Base-by-base conservation (phyloP, 345 rosid species). In the Lagerstroemia speciosa region DNA sequence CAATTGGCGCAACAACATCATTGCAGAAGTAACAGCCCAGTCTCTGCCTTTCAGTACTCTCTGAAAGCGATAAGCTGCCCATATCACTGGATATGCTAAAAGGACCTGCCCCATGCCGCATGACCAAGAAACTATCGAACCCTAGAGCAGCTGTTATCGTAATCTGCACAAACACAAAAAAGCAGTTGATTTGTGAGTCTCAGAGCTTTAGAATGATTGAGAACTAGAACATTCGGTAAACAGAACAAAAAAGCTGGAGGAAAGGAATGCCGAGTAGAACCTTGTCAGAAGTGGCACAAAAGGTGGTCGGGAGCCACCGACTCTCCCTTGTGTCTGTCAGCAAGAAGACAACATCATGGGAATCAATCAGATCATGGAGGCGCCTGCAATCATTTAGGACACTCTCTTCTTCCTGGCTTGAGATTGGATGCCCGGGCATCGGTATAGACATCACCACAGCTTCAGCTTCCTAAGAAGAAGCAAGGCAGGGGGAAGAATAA, bases 241-340 rank as follows among this genome's bases (percentile, higher is more conserved):
- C 33, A 41, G 50, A 41, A 24, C 31, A 53, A 34, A 67, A 68
- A 57, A 29, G 14, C 33, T 29, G 31, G 16, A 61, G 11, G 37
- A 10, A 71, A n/a, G 26, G 65, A 50, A 70, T 55, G n/a, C 64
- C 48, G 64, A 78, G 53, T 26, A 17, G 30, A 22, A 94, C 99
- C 99, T 94, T 94, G 71, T 84, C 86, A 70, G 82, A 78, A 77
- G 79, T 81, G 73, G 99, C 93, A 74, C 90, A 88, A 50, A 94
- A 83, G 65, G 89, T 87, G 0, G 92, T 79, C 41, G 99, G 99
- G 31, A 94, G 91, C 96, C 98, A 94, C 52, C 97, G 81, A 83
- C 99, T 94, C 83, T 91, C 99, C 85, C 99, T 85, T 27, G 99
- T 94, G 85, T 94, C 98, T 14, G 97, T 94, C 86, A 94, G 81